Evolutionary conservation across 108 stramenopile genomes (phyloP).

Genomic region (Cyclotella cryptica): DNA sequence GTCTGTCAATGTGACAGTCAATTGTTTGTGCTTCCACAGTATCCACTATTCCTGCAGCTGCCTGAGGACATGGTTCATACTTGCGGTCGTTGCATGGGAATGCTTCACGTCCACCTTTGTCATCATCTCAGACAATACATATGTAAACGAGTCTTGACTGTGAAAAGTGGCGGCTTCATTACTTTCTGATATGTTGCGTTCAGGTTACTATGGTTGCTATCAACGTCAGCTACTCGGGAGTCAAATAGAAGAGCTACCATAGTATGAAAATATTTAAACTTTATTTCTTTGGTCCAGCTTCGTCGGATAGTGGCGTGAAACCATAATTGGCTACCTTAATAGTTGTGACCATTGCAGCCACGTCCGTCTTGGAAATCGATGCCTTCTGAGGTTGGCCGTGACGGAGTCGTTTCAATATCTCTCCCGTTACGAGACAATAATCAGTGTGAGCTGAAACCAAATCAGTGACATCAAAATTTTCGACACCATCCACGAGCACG

Average conservation of each 20-base stretch:
- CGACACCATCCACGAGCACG: slow-evolving; percentile 71
- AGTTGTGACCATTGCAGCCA: slow-evolving; percentile 36
- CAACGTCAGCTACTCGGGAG: neutral
- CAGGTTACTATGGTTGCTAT: neutral
- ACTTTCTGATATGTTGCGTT: too few relatives aligned
- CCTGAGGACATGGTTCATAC: too few relatives aligned
- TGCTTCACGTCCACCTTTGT: too few relatives aligned
- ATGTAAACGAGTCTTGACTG: too few relatives aligned
- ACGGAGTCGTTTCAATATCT: slow-evolving; percentile 68
- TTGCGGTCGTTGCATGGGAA: too few relatives aligned
- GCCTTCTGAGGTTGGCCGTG: slow-evolving; percentile 71
- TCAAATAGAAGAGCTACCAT: neutral
- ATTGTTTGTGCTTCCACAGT: too few relatives aligned
- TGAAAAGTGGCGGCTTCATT: too few relatives aligned
- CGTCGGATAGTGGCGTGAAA: slow-evolving; percentile 33
- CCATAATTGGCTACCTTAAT: slow-evolving; percentile 37
- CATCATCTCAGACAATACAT: too few relatives aligned
- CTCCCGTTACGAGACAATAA: slow-evolving; percentile 70
- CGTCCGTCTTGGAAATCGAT: slow-evolving; percentile 25
- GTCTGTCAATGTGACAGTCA: too few relatives aligned
- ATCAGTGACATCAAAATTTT: slow-evolving; percentile 83
- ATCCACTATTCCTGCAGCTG: too few relatives aligned
- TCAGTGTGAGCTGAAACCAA: slow-evolving; percentile 75
- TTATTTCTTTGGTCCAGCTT: slow-evolving; percentile 4
- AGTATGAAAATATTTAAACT: neutral